These are phyloP conservation scores for Casaregolazyma lundiana DNA, from an alignment of 1,139 yeast species.

Conservation along the genomic window DNA sequence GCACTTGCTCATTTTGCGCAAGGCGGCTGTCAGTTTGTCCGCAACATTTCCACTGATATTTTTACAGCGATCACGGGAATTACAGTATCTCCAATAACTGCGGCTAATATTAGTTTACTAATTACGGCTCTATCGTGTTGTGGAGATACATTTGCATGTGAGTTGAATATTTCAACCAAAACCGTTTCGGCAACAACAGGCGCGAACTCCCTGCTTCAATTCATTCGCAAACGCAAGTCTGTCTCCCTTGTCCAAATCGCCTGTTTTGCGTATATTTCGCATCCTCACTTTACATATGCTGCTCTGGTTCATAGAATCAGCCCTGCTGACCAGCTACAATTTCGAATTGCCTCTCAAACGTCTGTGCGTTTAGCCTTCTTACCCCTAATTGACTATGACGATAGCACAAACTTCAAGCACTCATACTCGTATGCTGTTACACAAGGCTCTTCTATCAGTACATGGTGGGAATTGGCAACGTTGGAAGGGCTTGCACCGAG, in stretches of 20 bases:
- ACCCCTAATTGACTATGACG: constrained; percentile 15
- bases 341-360: constrained; percentile 23
- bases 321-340: constrained; percentile 20
- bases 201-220: background rate
- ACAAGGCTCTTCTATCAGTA: constrained; percentile 18
- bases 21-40: background rate
- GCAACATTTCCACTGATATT: constrained; percentile 1
- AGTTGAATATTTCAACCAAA: constrained; percentile 6
- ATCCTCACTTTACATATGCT: constrained; percentile 21
- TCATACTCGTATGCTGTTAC: constrained; percentile 13
- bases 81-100: background rate
- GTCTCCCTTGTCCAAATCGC: constrained; percentile 16
- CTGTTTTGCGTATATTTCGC: constrained; percentile 18
- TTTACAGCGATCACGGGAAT: constrained; percentile 6
- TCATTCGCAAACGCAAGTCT: background rate
- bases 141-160: constrained; percentile 17
- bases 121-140: constrained; percentile 17
- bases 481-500: constrained; percentile 14
- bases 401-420: background rate
- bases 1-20: background rate
- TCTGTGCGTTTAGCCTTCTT: constrained; percentile 20
- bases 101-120: constrained; percentile 9
- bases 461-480: constrained; percentile 24
- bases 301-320: constrained; percentile 20
- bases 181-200: background rate